phyloP scores from a whole-genome alignment of 768 basidiomycete species.

The Trametes meyenii region DNA sequence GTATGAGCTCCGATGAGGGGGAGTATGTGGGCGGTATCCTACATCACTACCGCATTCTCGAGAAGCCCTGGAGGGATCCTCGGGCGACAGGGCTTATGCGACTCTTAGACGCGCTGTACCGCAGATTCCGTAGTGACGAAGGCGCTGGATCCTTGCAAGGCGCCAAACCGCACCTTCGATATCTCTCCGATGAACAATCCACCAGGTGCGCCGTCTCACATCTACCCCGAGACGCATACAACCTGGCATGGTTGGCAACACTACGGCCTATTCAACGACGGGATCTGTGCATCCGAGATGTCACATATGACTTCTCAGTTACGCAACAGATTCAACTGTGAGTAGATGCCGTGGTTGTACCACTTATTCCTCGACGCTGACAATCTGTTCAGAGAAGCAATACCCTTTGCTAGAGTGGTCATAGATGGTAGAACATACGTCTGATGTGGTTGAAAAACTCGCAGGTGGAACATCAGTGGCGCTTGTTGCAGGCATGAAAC shows the following conservation, averaged over 20 bases:
- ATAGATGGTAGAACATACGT: too few species aligned
- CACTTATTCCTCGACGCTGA: too few species aligned
- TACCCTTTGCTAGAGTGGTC: too few species aligned
- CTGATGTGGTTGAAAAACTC: too few species aligned
- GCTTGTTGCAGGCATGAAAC: too few species aligned
- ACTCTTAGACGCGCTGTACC: background rate
- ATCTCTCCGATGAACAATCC: background rate
- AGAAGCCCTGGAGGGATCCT: background rate
- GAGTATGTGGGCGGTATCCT: background rate
- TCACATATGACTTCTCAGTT: background rate
- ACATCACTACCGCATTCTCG: background rate
- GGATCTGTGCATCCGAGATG: background rate
- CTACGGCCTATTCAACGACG: background rate
- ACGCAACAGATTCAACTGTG: too few species aligned
- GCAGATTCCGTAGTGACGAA: background rate
- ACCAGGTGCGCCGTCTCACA: background rate
- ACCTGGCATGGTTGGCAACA: background rate
- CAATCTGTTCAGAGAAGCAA: too few species aligned
- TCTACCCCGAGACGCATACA: background rate
- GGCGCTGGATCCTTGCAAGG: background rate
- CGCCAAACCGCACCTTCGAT: background rate
- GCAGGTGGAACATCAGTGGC: too few species aligned
- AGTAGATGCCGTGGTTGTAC: too few species aligned
- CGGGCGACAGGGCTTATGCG: background rate
- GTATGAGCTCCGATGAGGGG: slow-evolving; percentile 1